A percentile compares a stretch with the other conserved stretches of the same genome.
Conservation (phyloP, 177 flowering plant species). For the Vitis hybrid region DNA sequence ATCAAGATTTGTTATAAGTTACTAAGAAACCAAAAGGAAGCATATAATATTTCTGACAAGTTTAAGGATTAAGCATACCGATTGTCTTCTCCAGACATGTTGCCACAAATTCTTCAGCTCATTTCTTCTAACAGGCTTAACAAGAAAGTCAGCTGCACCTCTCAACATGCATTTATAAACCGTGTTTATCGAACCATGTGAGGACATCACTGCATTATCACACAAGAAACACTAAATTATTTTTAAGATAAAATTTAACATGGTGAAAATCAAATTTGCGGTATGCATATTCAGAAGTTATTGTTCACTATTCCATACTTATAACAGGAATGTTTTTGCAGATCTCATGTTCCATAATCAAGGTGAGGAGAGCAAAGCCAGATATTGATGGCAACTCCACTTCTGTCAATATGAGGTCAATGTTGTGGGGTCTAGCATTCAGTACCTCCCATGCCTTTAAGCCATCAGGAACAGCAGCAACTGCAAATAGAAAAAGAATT, state of each 20-base stretch:
- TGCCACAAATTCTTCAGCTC: constrained; percentile 95
- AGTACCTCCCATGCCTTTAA: constrained; percentile 88
- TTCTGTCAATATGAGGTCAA: constrained; percentile 89
- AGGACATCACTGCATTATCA: constrained; percentile 84
- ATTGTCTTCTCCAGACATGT: constrained; percentile 95
- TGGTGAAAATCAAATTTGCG: background rate
- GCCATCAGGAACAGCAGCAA: constrained; percentile 84
- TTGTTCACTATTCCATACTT: constrained; percentile 49
- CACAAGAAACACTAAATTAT: background rate
- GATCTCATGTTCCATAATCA: constrained; percentile 74
- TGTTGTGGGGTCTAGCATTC: constrained; percentile 49
- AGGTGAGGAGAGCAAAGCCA: constrained; percentile 78
- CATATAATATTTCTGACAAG: background rate
- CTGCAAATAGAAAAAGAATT: constrained; percentile 38
- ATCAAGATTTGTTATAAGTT: background rate
- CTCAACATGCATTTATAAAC: constrained; percentile 92
- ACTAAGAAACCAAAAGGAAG: background rate
- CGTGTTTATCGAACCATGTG: constrained; percentile 67
- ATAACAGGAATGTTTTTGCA: constrained; percentile 95
- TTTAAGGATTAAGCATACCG: constrained; percentile 42
- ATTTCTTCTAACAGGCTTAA: constrained; percentile 88
- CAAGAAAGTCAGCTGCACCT: constrained; percentile 94
- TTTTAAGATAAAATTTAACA: background rate
- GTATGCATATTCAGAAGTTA: background rate
- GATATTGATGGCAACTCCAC: constrained; percentile 82